Evolutionary conservation across 495 filamentous ascomycete species (phyloP), one percentile per base, ranked within the genome.

Genomic region (Penicillium simplicissimum): DNA sequence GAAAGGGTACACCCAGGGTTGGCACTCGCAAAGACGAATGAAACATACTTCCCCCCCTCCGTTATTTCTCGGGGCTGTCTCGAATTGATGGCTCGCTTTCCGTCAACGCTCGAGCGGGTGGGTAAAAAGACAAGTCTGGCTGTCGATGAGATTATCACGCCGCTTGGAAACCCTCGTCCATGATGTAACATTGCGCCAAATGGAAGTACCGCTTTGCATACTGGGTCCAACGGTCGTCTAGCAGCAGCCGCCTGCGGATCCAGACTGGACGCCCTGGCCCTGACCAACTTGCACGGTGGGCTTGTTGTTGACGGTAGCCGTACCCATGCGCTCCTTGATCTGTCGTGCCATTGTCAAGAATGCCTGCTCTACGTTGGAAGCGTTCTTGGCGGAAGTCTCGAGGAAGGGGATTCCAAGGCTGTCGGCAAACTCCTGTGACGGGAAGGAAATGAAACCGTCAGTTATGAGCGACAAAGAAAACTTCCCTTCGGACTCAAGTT

Each of bases 281-380:
- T 91, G 89, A 49, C 91, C 88, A 63, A 99, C 95, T 69, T 96
- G 91, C 71, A 99, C 92, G 61, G 91, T 96, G 55, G 93, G 92
- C 82, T 99, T 99, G 83, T 96, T 96, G 83, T 98, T 96, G 78
- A 93, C 92, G 60, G 92, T 93, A 25, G 93, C 91, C 60, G 92
- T 97, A 70, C 95, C 95, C 95, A 98, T 98, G 66, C 96, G 88
- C 81, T 99, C 96, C 85, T 99, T 99, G 81, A 99, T 98, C 75
- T 98, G 94, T 77, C 95, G 90, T 57, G 95, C 95, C 95, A 99
- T 99, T 70, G 95, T 98, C 80, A 99, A 81, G 88, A 99, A 99
- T 69, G 95, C 93, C 81, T 99, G 95, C 79, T 99, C 95, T 71
- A 99, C 95, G 74, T 99, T 99, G 71, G 90, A 96, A 45, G 96